Evolutionary conservation across 176 grass and related monocot genomes (phyloP), one percentile per base, ranked within the genome.

Genomic region (Triticum turgidum): DNA sequence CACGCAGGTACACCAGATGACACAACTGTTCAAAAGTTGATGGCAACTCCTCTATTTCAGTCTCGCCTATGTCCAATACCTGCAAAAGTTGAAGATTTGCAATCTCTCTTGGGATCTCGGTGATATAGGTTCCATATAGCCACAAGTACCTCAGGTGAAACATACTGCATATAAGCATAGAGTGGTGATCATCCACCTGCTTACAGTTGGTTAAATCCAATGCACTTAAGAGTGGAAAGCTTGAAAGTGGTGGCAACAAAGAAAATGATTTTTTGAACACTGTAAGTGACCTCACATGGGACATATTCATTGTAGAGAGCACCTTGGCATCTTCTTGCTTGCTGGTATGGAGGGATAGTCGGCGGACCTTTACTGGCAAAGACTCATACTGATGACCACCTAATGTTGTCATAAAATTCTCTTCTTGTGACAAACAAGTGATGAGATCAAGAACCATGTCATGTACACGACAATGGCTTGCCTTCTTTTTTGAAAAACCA

Each of bases 391-490:
- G 5, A 0, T 82, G 69, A 6, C 6, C 32, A 59, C 33, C 30
- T 29, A 87, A 1, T 42, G 24, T 30, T 42, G 61, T 82, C 5
- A 82, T 2, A 82, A 87, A 87, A 21, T 39, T 2, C 7, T 87
- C 85, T 5, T 87, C 86, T 15, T 56, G 52, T 29, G 59, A 75
- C n/a, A 87, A 67, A 21, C 1, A 87, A 49, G 1, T 67, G 52
- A 74, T 58, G 33, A 87, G 79, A 54, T 88, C 62, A 33, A 69
- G 62, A 3, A 83, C 72, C 86, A 88, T 82, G 15, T 87, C 79
- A 59, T 87, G 86, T 5, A 87, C 61, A 30, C n/a, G 22, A 25
- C 20, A 87, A 70, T 9, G 1, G 0, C 0, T 11, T 6, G 3
- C 20, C 3, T 25, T 56, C 3, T 47, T 47, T 49, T 49, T 49